Percentiles rank a stretch among this genome's conserved stretches.
Evolutionary conservation across 768 basidiomycete species (phyloP).

Genomic region (Naganishia friedmannii): DNA sequence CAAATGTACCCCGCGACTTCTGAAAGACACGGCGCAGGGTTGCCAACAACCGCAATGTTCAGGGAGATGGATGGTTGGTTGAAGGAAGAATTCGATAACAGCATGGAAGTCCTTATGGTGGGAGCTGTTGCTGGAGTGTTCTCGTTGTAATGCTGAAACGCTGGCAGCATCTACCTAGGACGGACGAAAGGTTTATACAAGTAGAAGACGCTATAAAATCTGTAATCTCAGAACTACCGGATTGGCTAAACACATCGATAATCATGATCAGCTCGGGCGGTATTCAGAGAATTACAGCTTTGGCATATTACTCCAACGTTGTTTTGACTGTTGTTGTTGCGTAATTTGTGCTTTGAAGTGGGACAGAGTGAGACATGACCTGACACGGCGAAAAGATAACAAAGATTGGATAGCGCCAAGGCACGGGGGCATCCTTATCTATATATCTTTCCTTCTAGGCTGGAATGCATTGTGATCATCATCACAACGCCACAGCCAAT

Average conservation of each 20-base stretch:
- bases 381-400: conserved; percentile 3
- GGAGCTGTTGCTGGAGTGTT: conserved; percentile 45
- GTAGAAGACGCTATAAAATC: no score
- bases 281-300: no score
- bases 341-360: conserved; percentile 1
- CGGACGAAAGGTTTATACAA: no score
- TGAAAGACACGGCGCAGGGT: conserved; percentile 36
- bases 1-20: conserved; percentile 50
- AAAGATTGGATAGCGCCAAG: neutral
- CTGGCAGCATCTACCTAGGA: neutral
- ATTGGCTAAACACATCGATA: no score
- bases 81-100: conserved; percentile 55
- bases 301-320: no score
- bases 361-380: conserved; percentile 18
- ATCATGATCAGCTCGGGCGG: no score
- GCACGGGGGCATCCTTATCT: conserved; percentile 19
- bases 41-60: conserved; percentile 69
- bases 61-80: conserved; percentile 73
- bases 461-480: neutral
- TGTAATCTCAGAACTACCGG: no score
- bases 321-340: no score
- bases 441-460: conserved; percentile 1
- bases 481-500: neutral
- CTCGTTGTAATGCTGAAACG: neutral
- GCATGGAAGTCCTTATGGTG: conserved; percentile 45